Conservation (phyloP, 1,139 yeast species). For the Taphrina wiesneri region DNA sequence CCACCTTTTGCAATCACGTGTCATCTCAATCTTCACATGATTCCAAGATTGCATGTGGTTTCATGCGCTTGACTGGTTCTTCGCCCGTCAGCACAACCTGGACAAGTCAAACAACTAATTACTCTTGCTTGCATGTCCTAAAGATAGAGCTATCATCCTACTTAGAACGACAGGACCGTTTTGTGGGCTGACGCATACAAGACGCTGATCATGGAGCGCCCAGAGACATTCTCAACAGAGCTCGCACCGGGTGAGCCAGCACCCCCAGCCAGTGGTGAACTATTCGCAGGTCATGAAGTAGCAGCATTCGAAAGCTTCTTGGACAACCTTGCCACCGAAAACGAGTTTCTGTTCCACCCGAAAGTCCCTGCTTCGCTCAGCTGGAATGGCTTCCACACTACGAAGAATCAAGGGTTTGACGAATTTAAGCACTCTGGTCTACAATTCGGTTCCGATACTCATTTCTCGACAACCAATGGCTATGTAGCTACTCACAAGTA, state of each 20-base stretch:
- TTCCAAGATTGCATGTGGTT: neutral
- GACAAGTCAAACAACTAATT: neutral
- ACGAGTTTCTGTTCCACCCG: constrained; percentile 46
- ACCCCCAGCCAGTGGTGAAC: constrained; percentile 3
- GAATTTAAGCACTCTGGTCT: constrained; percentile 38
- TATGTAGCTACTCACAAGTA: constrained; percentile 37
- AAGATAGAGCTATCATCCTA: too few species aligned
- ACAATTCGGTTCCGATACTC: constrained; percentile 39
- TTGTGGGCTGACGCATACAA: too few species aligned
- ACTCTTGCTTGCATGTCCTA: too few species aligned
- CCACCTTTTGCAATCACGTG: too few species aligned
- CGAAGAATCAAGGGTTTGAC: constrained; percentile 38
- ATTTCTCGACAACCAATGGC: constrained; percentile 37
- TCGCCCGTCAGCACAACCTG: neutral
- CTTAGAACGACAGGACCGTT: too few species aligned
- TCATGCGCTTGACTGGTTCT: neutral
- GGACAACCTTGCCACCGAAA: constrained; percentile 48
- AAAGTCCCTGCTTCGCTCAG: constrained; percentile 42
- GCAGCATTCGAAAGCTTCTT: constrained; percentile 46
- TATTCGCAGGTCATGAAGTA: constrained; percentile 46
- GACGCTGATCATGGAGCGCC: neutral
- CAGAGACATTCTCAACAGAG: neutral
- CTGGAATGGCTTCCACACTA: constrained; percentile 44
- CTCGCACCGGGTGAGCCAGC: constrained; percentile 18
- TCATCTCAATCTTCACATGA: neutral